Conservation (phyloP, 352 stramenopile genomes). For the Phytophthora pini region DNA sequence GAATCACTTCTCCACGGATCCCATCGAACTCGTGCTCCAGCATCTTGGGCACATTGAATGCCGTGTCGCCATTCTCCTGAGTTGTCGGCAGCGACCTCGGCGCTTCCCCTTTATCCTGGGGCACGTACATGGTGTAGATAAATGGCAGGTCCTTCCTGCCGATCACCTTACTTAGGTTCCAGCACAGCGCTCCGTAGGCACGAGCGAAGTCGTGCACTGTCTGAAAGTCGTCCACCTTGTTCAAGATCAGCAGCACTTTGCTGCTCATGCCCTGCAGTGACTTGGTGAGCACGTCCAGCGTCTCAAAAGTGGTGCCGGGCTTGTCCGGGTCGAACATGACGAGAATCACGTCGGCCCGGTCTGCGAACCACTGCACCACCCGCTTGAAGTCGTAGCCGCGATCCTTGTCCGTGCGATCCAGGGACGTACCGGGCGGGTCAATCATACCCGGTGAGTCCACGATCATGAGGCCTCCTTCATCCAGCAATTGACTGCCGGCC, state of each 20-base stretch:
- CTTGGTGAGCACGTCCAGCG: slow-evolving; percentile 85
- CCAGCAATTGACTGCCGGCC: slow-evolving; percentile 64
- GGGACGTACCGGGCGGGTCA: slow-evolving; percentile 70
- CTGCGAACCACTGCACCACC: slow-evolving; percentile 88
- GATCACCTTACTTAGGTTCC: slow-evolving; percentile 91
- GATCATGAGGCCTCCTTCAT: slow-evolving; percentile 84
- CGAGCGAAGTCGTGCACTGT: slow-evolving; percentile 88
- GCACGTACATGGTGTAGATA: slow-evolving; percentile 92
- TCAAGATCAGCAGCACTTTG: slow-evolving; percentile 87
- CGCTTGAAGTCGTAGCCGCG: slow-evolving; percentile 89
- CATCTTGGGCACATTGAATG: slow-evolving; percentile 67
- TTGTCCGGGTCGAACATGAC: slow-evolving; percentile 93
- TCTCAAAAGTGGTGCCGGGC: slow-evolving; percentile 89
- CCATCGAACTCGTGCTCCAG: slow-evolving; percentile 89
- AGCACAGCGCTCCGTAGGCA: slow-evolving; percentile 86
- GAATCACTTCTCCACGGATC: slow-evolving; percentile 84
- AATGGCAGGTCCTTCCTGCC: slow-evolving; percentile 87
- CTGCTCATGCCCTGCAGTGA: slow-evolving; percentile 78
- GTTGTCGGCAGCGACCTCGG: slow-evolving; percentile 13
- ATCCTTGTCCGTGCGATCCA: slow-evolving; percentile 73
- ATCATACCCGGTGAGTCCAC: slow-evolving; percentile 91
- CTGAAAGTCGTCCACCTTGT: slow-evolving; percentile 91
- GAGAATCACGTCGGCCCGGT: slow-evolving; percentile 86
- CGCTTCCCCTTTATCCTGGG: slow-evolving; percentile 54
- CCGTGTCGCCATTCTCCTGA: slow-evolving; percentile 21